These are phyloP conservation scores for Globisporangium middletonii DNA, from an alignment of 352 stramenopile genomes.

Conservation along the genomic window DNA sequence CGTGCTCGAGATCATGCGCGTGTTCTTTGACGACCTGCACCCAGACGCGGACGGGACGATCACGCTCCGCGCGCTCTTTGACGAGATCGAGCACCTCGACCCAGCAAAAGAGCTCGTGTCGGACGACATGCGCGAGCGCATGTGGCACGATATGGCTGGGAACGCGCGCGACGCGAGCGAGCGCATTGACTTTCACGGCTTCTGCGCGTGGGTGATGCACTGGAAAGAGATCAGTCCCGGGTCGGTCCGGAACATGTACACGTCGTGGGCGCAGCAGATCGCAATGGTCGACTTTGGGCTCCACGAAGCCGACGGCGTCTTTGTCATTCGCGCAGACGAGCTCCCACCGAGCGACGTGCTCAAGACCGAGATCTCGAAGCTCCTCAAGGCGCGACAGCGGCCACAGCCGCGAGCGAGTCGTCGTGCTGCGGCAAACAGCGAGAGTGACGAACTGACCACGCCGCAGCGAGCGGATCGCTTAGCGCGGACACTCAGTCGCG, in stretches of 20 bases:
- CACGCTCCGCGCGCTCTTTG: slow-evolving; percentile 37
- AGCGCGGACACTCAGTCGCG: not conserved
- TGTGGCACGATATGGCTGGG: slow-evolving; percentile 34
- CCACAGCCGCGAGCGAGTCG: not conserved
- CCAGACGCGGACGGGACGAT: slow-evolving; percentile 49
- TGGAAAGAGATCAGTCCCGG: slow-evolving; percentile 69
- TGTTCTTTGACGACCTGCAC: slow-evolving; percentile 67
- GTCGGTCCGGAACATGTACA: slow-evolving; percentile 67
- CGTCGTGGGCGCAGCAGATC: slow-evolving; percentile 68
- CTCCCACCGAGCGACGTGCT: slow-evolving; percentile 22
- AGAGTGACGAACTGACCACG: slow-evolving; percentile 6
- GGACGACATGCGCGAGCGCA: slow-evolving; percentile 32
- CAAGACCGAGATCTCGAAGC: slow-evolving; percentile 17
- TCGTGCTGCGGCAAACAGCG: not conserved
- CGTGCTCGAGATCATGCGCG: slow-evolving; percentile 74
- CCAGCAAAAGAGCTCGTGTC: slow-evolving; percentile 37
- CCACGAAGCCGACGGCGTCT: slow-evolving; percentile 63
- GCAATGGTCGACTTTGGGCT: slow-evolving; percentile 66
- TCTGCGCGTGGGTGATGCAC: slow-evolving; percentile 74
- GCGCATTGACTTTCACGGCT: slow-evolving; percentile 59
- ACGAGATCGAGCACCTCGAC: slow-evolving; percentile 65
- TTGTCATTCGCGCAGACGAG: slow-evolving; percentile 50
- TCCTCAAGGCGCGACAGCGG: slow-evolving; percentile 11
- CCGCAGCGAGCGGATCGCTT: not conserved
- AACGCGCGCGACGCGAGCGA: slow-evolving; percentile 19